Evolutionary conservation across 1,284 basidiomycete species (phyloP), one percentile per base, ranked within the genome.

Genomic region (Naganishia albida): DNA sequence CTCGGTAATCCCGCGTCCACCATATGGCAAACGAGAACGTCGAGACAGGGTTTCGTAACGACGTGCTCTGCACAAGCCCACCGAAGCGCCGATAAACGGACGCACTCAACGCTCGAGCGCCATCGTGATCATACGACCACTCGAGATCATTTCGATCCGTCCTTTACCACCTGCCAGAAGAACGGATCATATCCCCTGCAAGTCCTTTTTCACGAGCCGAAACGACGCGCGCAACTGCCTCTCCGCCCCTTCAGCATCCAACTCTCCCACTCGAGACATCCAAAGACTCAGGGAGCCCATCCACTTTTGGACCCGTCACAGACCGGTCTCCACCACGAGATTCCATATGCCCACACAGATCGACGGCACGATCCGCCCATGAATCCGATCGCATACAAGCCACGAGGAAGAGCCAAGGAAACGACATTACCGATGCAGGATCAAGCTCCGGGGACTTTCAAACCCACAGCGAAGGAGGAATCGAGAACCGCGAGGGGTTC

Each of bases 361-460:
- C 46, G 34, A 39, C n/a, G 46, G 7, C n/a, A n/a, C 30, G 34
- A 50, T 16, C 12, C 46, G 26, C 30, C 46, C 44, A 50, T 40
- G 38, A 50, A 40, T 20, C 34, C 30, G 34, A n/a, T 2, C 18
- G 25, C 20, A 13, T 16, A 25, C 57, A n/a, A 7, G 40, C 16
- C 12, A 44, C 38, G 40, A 55, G 34, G 38, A 20, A 28, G 44
- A n/a, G 23, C 43, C 23, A 28, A 56, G 46, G 44, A 30, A 15
- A 48, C 46, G 26, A 56, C 54, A 26, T 60, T 60, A 60, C 57
- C 57, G 39, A 25, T 43, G 40, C 26, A 25, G 25, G 39, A 34
- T 26, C 20, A 34, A 49, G 63, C 63, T 64, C 63, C 63, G 63
- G 63, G 63, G 63, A 64, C 63, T 64, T 64, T 64, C 63, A 56